Base-by-base conservation (phyloP, 139 green algal genomes). In the Limnomonas spitsbergensis region DNA sequence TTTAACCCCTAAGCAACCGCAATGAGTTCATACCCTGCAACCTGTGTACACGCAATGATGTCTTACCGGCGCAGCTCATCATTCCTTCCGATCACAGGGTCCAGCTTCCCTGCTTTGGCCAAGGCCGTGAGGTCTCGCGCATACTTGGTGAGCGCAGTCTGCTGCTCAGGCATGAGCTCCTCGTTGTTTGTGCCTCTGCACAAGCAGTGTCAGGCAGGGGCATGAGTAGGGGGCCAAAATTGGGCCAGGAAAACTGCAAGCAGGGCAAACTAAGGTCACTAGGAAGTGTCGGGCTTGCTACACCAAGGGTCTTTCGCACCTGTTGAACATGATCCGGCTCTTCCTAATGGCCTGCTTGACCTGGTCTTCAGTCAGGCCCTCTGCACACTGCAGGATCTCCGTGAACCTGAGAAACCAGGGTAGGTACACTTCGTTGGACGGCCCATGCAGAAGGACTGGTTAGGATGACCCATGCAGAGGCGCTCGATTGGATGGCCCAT, bases 71-170 rank as follows among this genome's bases (percentile, higher is more conserved):
- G 82, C 69, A 96, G 89, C 80, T 96, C 91, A 69, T 94, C 91
- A 40, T 90, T 84, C 27, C 92, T 85, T 26, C 92, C 92, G 4
- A 95, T 91, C 4, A 96, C 88, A 2, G 92, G 91, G 83, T 96
- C 92, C 73, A 96, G 86, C 83, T 91, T 90, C 32, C 89, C 88
- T 89, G 97, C 90, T 77, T 98, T 99, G 29, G 92, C 92, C 76
- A 84, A 61, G 53, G 69, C 38, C 1, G 87, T 91, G 2, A 96
- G 75, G 78, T 94, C 93, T 1, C 91, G 77, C 3, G 86, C 90
- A 75, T 98, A 99, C 87, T 91, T 91, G n/a, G 83, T 71, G 53
- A 98, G 87, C 0, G 91, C 91, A 31, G 70, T 84, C 29, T 73
- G 78, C 26, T 76, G 20, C 7, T 42, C 68, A 75, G 20, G 7